Base-by-base conservation (phyloP, 306 rosid species). In the Cicer chorassanicum region DNA sequence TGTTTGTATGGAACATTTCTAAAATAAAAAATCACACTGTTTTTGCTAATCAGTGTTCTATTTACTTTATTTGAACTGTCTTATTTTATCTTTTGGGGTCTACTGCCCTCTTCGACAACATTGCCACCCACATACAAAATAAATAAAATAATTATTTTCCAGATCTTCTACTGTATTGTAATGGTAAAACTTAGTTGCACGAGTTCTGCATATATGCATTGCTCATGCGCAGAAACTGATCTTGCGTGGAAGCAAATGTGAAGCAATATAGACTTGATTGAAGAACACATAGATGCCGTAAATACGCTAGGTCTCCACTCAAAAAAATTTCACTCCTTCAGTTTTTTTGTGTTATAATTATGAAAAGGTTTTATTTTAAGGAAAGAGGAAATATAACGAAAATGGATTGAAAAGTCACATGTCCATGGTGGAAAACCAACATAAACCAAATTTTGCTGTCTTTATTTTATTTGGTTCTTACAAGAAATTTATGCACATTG, bases 401-500 rank as follows among this genome's bases (percentile, higher is more conserved):
- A 24, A 24, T 24, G 34, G 3, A 24, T 24, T 24, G 34, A 24
- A 3, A 24, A 24, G 34, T 24, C 2, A 24, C 34, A 24, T 24
- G 40, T 24, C 46, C 46, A 38, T 29, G 36, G 12, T 62, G 68
- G 21, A 62, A 38, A 29, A 29, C 5, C 36, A 38, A 13, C 43
- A 15, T 34, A 9, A 60, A 62, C 62, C 63, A 38, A 34, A 36
- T 7, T 75, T 74, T 13, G 15, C 73, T 75, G 80, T 14, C 21
- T 54, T 41, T 46, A 66, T 45, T 68, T 65, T 46, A 76, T 45
- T 68, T 65, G 66, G 4, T 51, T 4, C 50, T 19, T 43, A 12
- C 14, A 16, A 42, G 29, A 18, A 45, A 59, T 60, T 9, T 44
- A 36, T 38, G 69, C 59, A 43, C 15, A 49, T 38, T 39, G 41